Conservation (phyloP, 805 yeast genomes). For the Ogataea ramenticola region DNA sequence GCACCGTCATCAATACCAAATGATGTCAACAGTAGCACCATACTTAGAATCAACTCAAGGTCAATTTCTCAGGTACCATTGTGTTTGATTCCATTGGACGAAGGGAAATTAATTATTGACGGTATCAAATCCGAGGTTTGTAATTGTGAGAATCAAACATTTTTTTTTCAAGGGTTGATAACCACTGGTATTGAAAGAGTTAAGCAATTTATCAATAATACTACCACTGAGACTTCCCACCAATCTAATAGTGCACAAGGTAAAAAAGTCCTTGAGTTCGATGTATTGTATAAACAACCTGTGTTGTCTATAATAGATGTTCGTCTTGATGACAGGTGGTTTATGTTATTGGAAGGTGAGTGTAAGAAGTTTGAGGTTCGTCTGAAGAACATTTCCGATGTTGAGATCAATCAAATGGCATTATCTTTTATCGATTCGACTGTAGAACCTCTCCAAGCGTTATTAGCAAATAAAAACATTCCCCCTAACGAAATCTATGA, state of each 20-base stretch:
- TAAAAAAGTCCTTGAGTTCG: conserved; percentile 1
- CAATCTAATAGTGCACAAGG: no score
- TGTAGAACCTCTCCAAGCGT: conserved; percentile 51
- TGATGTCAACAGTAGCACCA: conserved; percentile 2
- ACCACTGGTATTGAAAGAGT: neutral
- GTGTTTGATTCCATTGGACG: conserved; percentile 38
- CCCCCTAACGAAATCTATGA: conserved; percentile 65
- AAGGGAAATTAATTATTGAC: conserved; percentile 41
- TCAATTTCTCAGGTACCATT: conserved; percentile 32
- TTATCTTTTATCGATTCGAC: conserved; percentile 71
- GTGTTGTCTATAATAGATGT: conserved; percentile 42
- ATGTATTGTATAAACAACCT: conserved; percentile 46
- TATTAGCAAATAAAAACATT: conserved; percentile 36
- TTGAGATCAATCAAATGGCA: conserved; percentile 47
- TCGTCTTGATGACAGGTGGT: conserved; percentile 54
- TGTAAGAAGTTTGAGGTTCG: conserved; percentile 39
- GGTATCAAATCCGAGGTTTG: conserved; percentile 47
- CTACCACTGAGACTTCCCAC: neutral
- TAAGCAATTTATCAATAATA: neutral
- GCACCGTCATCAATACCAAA: neutral
- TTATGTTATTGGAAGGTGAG: conserved; percentile 80
- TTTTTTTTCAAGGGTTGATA: conserved; percentile 13
- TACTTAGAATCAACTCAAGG: conserved; percentile 30
- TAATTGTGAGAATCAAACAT: conserved; percentile 41
- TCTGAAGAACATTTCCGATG: conserved; percentile 52